Percentiles rank a stretch among this genome's conserved stretches.
These are phyloP conservation scores for Globisporangium apiculatum DNA, from an alignment of 352 stramenopile species.

Conservation along the genomic window DNA sequence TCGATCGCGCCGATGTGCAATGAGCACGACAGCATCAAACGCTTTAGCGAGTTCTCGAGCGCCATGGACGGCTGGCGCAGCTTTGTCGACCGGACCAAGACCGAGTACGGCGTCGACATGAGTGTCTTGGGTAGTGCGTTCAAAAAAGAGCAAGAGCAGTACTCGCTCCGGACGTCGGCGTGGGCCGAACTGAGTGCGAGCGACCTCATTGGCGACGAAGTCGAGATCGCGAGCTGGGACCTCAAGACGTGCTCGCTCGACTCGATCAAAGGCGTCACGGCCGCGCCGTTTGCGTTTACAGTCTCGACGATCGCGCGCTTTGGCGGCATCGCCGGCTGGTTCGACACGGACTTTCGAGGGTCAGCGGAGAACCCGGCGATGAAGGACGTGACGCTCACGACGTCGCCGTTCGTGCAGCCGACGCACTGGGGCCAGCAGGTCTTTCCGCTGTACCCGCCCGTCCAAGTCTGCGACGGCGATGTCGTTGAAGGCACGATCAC, in stretches of 20 bases:
- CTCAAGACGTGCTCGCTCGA: constrained; percentile 81
- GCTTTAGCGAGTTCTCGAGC: constrained; percentile 75
- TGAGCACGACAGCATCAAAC: constrained; percentile 87
- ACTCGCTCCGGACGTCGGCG: constrained; percentile 79
- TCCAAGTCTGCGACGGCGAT: constrained; percentile 82
- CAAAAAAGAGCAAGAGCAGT: constrained; percentile 86
- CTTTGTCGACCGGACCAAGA: constrained; percentile 90
- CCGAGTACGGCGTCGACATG: constrained; percentile 97
- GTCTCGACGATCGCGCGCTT: constrained; percentile 87
- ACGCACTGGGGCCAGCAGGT: constrained; percentile 87
- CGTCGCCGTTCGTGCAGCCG: constrained; percentile 85
- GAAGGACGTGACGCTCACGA: constrained; percentile 85
- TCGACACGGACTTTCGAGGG: constrained; percentile 98
- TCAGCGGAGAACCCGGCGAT: constrained; percentile 62
- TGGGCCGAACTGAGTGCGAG: constrained; percentile 69
- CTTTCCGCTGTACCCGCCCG: constrained; percentile 75
- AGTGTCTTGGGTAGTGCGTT: constrained; percentile 83
- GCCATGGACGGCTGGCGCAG: constrained; percentile 82
- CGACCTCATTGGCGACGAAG: constrained; percentile 81
- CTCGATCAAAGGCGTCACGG: constrained; percentile 72
- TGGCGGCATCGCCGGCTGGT: constrained; percentile 97
- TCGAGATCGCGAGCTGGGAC: constrained; percentile 76
- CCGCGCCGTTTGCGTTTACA: constrained; percentile 58
- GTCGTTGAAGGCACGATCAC: constrained; percentile 57
- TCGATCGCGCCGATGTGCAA: constrained; percentile 96